Conservation (phyloP, 345 rosid species). For the Ceriops decandra region DNA sequence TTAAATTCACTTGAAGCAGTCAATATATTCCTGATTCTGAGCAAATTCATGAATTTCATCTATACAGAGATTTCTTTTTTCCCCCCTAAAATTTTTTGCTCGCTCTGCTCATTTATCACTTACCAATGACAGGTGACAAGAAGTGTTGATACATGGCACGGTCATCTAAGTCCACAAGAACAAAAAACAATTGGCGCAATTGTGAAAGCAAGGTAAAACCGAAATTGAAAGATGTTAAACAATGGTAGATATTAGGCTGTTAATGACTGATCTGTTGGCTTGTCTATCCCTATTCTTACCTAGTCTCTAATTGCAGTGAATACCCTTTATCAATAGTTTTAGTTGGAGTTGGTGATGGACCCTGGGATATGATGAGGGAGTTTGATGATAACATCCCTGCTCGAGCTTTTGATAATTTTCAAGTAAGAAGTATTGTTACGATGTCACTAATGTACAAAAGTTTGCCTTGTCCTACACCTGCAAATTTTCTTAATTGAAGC, state of each 20-base stretch:
- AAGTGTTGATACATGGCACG: conserved; percentile 71
- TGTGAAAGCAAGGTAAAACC: conserved; percentile 73
- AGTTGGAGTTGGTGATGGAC: conserved; percentile 99
- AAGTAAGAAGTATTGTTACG: conserved; percentile 36
- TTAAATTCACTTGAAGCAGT: background rate
- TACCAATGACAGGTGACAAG: conserved; percentile 64
- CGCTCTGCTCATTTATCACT: background rate
- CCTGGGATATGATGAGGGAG: conserved; percentile 98
- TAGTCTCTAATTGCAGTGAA: conserved; percentile 46
- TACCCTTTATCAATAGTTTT: conserved; percentile 82
- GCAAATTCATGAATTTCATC: background rate
- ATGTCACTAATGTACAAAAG: background rate
- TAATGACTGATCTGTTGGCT: background rate
- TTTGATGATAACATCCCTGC: conserved; percentile 96
- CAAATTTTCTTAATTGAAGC: background rate
- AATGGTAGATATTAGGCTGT: background rate
- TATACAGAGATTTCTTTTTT: background rate
- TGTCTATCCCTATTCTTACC: background rate
- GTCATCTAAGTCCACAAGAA: conserved; percentile 88
- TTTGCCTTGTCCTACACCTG: background rate
- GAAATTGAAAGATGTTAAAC: background rate
- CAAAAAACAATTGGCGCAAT: conserved; percentile 88
- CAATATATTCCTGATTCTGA: background rate
- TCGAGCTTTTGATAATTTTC: conserved; percentile 94
- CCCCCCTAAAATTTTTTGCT: background rate